phyloP scores from a whole-genome alignment of 192 early-diverging fungal species.

The Coemansia sp. region DNA sequence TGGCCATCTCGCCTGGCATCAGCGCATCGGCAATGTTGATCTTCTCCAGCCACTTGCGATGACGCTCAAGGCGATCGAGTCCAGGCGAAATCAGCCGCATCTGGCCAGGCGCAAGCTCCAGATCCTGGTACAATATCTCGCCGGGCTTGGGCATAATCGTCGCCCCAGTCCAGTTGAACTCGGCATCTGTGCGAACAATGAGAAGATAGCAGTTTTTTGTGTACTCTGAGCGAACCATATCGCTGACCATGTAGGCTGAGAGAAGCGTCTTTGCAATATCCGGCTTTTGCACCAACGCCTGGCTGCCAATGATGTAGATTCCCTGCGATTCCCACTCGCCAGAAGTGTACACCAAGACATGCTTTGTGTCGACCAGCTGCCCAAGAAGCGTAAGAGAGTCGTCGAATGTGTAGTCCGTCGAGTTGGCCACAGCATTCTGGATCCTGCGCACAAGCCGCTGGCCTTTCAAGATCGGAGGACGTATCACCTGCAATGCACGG shows the following conservation, averaged over 20 bases:
- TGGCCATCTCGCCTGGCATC: slow-evolving; percentile 33
- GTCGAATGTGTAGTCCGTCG: slow-evolving; percentile 73
- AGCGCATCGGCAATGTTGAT: slow-evolving; percentile 33
- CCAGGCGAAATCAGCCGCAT: slow-evolving; percentile 55
- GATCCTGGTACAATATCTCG: slow-evolving; percentile 32
- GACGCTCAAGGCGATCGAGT: slow-evolving; percentile 26
- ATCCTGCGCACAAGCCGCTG: slow-evolving; percentile 52
- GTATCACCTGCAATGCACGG: slow-evolving; percentile 48
- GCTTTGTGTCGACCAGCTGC: slow-evolving; percentile 65
- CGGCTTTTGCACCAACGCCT: slow-evolving; percentile 57
- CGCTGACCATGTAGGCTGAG: slow-evolving; percentile 51
- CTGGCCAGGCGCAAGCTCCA: slow-evolving; percentile 38
- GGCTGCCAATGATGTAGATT: slow-evolving; percentile 75
- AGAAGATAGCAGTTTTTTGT: slow-evolving; percentile 43
- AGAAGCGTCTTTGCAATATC: slow-evolving; percentile 57
- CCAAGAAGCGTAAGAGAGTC: slow-evolving; percentile 61
- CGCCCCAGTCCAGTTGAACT: slow-evolving; percentile 48
- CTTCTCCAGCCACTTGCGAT: slow-evolving; percentile 34
- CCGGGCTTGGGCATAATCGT: slow-evolving; percentile 18
- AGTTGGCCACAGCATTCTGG: slow-evolving; percentile 58
- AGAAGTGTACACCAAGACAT: slow-evolving; percentile 71
- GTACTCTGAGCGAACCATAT: slow-evolving; percentile 16
- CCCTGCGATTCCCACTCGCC: slow-evolving; percentile 67
- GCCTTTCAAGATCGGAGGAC: slow-evolving; percentile 43
- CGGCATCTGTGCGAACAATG: slow-evolving; percentile 43